Percentiles rank a stretch among this genome's conserved stretches.
phyloP scores from a whole-genome alignment of 208 protist genomes.

The Crithidia expoeki region DNA sequence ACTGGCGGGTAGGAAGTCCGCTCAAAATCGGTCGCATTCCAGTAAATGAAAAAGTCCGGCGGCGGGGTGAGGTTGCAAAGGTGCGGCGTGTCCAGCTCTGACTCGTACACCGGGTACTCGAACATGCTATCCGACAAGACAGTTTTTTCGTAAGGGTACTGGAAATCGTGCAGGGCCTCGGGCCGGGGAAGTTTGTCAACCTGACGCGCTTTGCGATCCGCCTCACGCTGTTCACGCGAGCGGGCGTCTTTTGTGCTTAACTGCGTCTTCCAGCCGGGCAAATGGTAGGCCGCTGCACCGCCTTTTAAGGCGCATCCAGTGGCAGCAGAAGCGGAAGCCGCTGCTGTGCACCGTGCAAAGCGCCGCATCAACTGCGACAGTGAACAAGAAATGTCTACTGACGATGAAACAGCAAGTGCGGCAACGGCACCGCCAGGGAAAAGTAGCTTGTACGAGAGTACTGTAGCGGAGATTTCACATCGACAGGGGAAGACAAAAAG shows the following conservation, averaged over 20 bases:
- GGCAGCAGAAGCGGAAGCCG: background rate
- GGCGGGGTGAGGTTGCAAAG: slow-evolving; percentile 88
- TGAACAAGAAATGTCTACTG: background rate
- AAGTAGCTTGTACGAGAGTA: background rate
- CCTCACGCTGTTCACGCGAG: slow-evolving; percentile 86
- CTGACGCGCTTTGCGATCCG: slow-evolving; percentile 83
- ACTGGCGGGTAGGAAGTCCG: slow-evolving; percentile 77
- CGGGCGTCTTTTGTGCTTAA: slow-evolving; percentile 85
- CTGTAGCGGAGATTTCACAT: no score
- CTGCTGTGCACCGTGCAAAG: background rate
- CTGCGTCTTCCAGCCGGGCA: slow-evolving; percentile 89
- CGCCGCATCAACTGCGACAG: slow-evolving; percentile 1
- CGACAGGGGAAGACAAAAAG: no score
- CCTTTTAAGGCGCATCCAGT: background rate
- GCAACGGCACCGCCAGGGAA: background rate
- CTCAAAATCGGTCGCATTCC: slow-evolving; percentile 85
- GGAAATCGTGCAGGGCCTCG: slow-evolving; percentile 87
- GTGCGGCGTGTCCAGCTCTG: slow-evolving; percentile 87
- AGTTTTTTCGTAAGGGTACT: slow-evolving; percentile 92
- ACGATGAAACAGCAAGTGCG: no score
- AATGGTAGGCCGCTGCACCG: slow-evolving; percentile 48
- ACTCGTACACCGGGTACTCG: slow-evolving; percentile 89
- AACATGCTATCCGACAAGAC: slow-evolving; percentile 91
- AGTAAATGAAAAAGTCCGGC: slow-evolving; percentile 90
- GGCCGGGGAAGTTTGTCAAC: slow-evolving; percentile 90